phyloP scores from a whole-genome alignment of 352 stramenopile genomes.

The Phytophthora ramorum region DNA sequence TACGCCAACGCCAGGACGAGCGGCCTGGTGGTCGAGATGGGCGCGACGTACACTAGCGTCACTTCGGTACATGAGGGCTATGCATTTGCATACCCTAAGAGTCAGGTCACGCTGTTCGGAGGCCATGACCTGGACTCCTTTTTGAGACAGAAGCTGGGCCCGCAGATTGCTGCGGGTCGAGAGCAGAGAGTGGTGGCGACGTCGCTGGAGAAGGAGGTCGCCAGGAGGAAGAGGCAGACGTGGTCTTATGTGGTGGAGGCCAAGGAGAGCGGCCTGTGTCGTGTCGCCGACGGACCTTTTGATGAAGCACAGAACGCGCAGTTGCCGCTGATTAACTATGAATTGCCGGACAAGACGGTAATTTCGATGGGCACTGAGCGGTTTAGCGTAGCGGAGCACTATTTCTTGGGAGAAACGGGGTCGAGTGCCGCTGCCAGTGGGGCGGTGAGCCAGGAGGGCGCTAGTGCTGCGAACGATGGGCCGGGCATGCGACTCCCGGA shows the following conservation, averaged over 20 bases:
- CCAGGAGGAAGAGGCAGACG: slow-evolving; percentile 39
- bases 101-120: slow-evolving; percentile 62
- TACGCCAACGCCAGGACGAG: slow-evolving; percentile 87
- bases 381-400: slow-evolving; percentile 91
- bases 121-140: slow-evolving; percentile 76
- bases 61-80: slow-evolving; percentile 84
- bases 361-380: slow-evolving; percentile 85
- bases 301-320: slow-evolving; percentile 77
- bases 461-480: slow-evolving; percentile 4
- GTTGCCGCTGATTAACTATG: slow-evolving; percentile 80
- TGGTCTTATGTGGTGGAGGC: slow-evolving; percentile 73
- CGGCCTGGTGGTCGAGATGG: slow-evolving; percentile 83
- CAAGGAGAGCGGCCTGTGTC: slow-evolving; percentile 80
- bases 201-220: slow-evolving; percentile 36
- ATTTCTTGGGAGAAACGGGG: slow-evolving; percentile 59
- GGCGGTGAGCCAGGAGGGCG: slow-evolving; percentile 7
- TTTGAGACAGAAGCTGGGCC: slow-evolving; percentile 57
- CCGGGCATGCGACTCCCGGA: slow-evolving; percentile 66
- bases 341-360: slow-evolving; percentile 85
- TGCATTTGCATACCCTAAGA: slow-evolving; percentile 71
- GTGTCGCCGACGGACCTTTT: slow-evolving; percentile 73
- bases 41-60: slow-evolving; percentile 77
- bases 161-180: slow-evolving; percentile 37
- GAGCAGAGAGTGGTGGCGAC: slow-evolving; percentile 18
- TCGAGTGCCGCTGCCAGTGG: slow-evolving; percentile 13